A percentile compares a stretch with the other conserved stretches of the same genome.
These are phyloP conservation scores for Carex kokanica DNA, from an alignment of 176 grass and related monocot species.

Conservation along the genomic window DNA sequence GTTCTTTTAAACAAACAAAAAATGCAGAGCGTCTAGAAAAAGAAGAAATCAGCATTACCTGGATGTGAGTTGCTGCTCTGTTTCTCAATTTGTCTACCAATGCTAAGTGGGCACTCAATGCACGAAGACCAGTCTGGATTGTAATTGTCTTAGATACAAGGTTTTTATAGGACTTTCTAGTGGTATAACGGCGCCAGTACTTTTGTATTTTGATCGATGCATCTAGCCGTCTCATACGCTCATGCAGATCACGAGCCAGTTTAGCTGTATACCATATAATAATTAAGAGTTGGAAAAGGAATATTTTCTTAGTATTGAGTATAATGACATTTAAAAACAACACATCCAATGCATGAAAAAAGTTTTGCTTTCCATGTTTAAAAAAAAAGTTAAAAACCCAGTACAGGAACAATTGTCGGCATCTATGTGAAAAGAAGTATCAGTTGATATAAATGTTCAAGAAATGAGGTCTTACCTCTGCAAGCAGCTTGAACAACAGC, in stretches of 20 bases:
- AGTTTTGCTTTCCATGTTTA: neutral
- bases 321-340: neutral
- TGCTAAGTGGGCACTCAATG: conserved; percentile 56
- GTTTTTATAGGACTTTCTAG: conserved; percentile 60
- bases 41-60: conserved; percentile 43
- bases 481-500: conserved; percentile 60
- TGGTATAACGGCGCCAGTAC: conserved; percentile 56
- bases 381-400: neutral
- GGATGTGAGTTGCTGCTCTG: conserved; percentile 68
- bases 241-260: conserved; percentile 62
- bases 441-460: neutral
- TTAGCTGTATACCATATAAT: conserved; percentile 46
- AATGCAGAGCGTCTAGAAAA: conserved; percentile 30
- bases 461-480: conserved; percentile 58
- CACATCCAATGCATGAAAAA: neutral
- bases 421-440: neutral
- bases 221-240: conserved; percentile 61
- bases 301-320: neutral
- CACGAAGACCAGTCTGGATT: conserved; percentile 70
- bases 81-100: conserved; percentile 66
- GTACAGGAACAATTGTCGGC: neutral
- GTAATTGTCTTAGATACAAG: conserved; percentile 49
- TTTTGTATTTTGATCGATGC: conserved; percentile 91
- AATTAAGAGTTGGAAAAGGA: neutral
- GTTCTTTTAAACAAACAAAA: neutral